Evolutionary conservation across 176 grass and related monocot species (phyloP).

Genomic region (Raddia distichophylla): DNA sequence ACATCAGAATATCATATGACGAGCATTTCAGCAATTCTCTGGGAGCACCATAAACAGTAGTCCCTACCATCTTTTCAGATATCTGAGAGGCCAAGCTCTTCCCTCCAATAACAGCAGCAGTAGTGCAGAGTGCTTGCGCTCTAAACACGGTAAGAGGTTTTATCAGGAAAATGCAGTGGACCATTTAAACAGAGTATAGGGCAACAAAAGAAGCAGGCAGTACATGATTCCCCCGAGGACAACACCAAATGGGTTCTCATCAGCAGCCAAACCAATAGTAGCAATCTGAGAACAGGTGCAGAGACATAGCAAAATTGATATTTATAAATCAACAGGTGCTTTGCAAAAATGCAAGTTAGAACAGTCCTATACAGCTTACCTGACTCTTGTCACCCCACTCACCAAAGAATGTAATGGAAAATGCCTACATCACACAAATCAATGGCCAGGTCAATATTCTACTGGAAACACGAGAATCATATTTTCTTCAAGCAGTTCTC

Average conservation of each 20-base stretch:
- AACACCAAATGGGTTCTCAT: constrained; percentile 91
- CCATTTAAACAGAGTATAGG: neutral
- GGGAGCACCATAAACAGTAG: neutral
- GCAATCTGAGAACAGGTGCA: constrained; percentile 66
- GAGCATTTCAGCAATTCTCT: neutral
- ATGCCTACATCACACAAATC: constrained; percentile 63
- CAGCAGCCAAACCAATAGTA: constrained; percentile 94
- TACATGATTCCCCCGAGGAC: constrained; percentile 95
- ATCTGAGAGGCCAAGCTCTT: constrained; percentile 96
- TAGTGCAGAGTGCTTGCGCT: constrained; percentile 94
- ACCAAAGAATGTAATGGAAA: constrained; percentile 98
- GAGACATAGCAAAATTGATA: neutral
- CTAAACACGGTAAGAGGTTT: constrained; percentile 41
- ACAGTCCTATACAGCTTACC: constrained; percentile 51
- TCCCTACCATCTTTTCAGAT: constrained; percentile 95
- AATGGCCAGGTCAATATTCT: constrained; percentile 27
- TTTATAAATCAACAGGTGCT: constrained; percentile 16
- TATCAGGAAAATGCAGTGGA: neutral
- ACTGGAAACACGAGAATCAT: constrained; percentile 6
- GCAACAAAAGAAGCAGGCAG: constrained; percentile 22
- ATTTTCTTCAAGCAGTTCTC: constrained; percentile 14
- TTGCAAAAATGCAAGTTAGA: constrained; percentile 16
- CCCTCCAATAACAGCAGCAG: constrained; percentile 90
- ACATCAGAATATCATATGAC: constrained; percentile 30
- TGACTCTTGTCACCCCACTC: constrained; percentile 99